phyloP scores from a whole-genome alignment of 2,329 filamentous ascomycete genomes.

The Colletotrichum sp. region DNA sequence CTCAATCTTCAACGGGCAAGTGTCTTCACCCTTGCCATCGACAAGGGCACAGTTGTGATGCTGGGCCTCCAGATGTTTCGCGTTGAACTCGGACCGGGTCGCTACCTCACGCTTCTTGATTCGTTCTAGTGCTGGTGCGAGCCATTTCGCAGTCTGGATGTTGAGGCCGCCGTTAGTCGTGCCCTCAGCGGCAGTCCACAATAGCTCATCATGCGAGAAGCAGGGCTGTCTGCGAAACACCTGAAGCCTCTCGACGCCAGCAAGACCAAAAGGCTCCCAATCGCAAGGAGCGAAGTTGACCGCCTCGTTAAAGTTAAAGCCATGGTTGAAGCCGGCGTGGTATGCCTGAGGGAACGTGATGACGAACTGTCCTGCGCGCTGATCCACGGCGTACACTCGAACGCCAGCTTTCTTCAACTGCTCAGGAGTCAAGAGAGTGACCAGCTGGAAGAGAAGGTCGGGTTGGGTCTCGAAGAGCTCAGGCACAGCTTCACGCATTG shows the following conservation, averaged over 20 bases:
- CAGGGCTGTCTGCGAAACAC: constrained; percentile 90
- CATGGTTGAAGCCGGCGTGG: constrained; percentile 97
- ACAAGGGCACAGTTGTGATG: constrained; percentile 62
- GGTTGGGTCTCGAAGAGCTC: constrained; percentile 97
- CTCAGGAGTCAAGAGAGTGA: constrained; percentile 93
- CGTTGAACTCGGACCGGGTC: constrained; percentile 71
- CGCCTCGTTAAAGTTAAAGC: constrained; percentile 98
- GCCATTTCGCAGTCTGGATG: constrained; percentile 94
- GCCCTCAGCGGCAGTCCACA: constrained; percentile 87
- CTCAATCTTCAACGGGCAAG: constrained; percentile 66
- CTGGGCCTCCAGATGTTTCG: constrained; percentile 62
- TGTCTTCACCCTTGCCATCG: constrained; percentile 49
- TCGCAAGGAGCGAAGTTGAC: constrained; percentile 96
- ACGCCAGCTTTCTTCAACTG: constrained; percentile 93
- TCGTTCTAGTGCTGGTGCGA: constrained; percentile 83
- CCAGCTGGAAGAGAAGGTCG: constrained; percentile 93
- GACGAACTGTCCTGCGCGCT: constrained; percentile 93
- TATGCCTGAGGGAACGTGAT: constrained; percentile 97
- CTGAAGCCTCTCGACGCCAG: constrained; percentile 85
- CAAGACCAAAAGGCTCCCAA: constrained; percentile 91
- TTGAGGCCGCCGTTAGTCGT: constrained; percentile 67
- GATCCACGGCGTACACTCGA: constrained; percentile 91
- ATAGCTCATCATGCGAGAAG: constrained; percentile 94
- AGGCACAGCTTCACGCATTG: constrained; percentile 93
- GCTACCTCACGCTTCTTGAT: constrained; percentile 76